Conservation (phyloP, 495 filamentous ascomycete genomes). For the Halenospora varia region DNA sequence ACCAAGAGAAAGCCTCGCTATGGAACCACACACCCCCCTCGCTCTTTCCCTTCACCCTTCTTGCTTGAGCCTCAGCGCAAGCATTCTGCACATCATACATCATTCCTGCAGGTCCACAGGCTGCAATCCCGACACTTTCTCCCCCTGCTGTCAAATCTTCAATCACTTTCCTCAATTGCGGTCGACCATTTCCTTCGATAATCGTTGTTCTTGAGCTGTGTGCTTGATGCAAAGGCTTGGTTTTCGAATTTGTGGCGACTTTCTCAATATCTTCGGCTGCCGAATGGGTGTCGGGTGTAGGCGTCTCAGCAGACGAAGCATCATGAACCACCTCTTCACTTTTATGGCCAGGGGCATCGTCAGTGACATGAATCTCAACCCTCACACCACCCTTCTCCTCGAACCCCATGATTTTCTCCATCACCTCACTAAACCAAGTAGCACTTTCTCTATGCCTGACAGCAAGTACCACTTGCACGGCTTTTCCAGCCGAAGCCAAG, state of each 20-base stretch:
- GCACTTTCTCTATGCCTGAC: neutral
- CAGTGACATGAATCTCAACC: neutral
- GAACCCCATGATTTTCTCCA: neutral
- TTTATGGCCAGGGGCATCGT: too few species aligned
- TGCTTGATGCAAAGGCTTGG: neutral
- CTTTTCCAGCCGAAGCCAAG: neutral
- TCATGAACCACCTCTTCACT: too few species aligned
- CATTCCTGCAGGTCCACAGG: neutral
- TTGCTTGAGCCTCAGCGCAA: neutral
- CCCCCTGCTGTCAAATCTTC: neutral
- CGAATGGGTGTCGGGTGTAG: neutral
- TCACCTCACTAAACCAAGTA: neutral
- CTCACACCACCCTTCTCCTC: neutral
- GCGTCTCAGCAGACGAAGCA: too few species aligned
- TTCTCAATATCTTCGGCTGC: too few species aligned
- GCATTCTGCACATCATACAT: neutral
- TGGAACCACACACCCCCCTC: neutral
- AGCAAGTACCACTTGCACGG: neutral
- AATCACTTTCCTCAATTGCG: neutral
- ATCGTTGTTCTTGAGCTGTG: too few species aligned
- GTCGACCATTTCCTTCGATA: neutral
- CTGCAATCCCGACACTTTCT: neutral
- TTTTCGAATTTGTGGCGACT: neutral
- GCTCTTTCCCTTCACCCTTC: too few species aligned
- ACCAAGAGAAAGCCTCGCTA: neutral